Conservation (phyloP, 768 basidiomycete genomes). For the Psilocybe tampanensis region DNA sequence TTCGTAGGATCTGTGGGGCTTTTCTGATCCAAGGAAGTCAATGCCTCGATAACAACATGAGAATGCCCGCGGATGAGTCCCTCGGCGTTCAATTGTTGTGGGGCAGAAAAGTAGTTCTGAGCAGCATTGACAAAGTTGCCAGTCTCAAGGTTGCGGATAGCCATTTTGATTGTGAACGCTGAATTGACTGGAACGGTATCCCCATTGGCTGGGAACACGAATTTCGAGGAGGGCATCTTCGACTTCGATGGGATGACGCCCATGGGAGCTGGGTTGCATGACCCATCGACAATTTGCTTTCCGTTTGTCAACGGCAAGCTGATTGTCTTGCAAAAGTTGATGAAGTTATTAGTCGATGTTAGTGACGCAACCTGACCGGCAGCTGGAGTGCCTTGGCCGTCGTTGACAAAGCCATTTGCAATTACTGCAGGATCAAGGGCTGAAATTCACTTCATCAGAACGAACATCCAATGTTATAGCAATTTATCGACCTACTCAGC, state of each 20-base stretch:
- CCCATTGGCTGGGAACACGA: constrained; percentile 47
- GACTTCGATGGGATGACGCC: constrained; percentile 51
- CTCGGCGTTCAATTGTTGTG: constrained; percentile 52
- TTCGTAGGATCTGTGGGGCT: constrained; percentile 47
- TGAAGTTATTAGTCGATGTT: constrained; percentile 68
- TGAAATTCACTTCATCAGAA: constrained; percentile 15
- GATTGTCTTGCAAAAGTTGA: constrained; percentile 55
- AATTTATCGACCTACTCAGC: constrained; percentile 27
- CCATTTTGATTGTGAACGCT: constrained; percentile 54
- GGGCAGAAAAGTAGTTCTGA: constrained; percentile 57
- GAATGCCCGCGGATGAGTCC: constrained; percentile 60
- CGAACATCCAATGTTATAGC: not conserved
- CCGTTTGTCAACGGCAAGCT: constrained; percentile 58
- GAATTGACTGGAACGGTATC: constrained; percentile 45
- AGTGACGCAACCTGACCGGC: constrained; percentile 54
- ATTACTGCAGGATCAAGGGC: constrained; percentile 50
- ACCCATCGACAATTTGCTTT: constrained; percentile 48
- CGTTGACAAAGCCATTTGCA: constrained; percentile 43
- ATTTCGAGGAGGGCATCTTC: constrained; percentile 54
- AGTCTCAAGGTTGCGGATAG: constrained; percentile 47
- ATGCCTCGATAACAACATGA: constrained; percentile 58
- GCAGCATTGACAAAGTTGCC: constrained; percentile 61
- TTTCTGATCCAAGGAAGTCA: constrained; percentile 47
- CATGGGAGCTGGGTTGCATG: constrained; percentile 66
- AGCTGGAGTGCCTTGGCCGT: constrained; percentile 49